Evolutionary conservation across 2,329 filamentous ascomycete species (phyloP).

Genomic region (Lachnellula arida): DNA sequence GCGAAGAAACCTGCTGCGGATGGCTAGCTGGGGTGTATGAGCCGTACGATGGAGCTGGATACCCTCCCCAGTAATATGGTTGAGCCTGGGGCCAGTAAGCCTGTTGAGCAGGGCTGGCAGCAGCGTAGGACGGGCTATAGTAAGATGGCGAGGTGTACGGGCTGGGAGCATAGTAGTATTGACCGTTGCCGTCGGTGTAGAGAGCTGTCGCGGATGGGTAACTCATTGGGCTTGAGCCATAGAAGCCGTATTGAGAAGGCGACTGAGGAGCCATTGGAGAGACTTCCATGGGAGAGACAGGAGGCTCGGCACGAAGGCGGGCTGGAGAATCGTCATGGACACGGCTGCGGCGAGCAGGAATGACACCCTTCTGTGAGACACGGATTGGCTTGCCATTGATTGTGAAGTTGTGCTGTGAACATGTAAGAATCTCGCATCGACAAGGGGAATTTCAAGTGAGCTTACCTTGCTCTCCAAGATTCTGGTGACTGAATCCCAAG

Average conservation of each 20-base stretch:
- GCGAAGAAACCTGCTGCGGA: conserved; percentile 3
- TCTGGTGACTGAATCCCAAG: conserved; percentile 17
- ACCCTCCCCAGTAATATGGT: conserved; percentile 12
- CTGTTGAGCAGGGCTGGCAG: conserved; percentile 15
- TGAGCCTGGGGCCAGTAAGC: neutral
- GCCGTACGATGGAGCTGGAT: conserved; percentile 11
- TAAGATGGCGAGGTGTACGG: conserved; percentile 12
- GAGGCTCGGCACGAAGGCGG: conserved; percentile 8
- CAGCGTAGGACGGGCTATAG: conserved; percentile 10
- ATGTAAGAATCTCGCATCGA: neutral
- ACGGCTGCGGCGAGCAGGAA: conserved; percentile 16
- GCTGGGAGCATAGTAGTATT: conserved; percentile 14
- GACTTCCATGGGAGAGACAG: conserved; percentile 12
- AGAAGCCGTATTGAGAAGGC: conserved; percentile 1
- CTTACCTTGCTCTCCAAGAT: conserved; percentile 24
- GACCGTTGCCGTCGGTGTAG: conserved; percentile 18
- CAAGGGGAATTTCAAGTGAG: neutral
- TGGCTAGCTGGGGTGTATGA: conserved; percentile 2
- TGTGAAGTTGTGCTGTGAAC: conserved; percentile 20
- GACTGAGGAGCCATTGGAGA: conserved; percentile 12
- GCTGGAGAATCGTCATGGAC: conserved; percentile 14
- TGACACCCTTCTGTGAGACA: conserved; percentile 27
- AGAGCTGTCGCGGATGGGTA: conserved; percentile 1
- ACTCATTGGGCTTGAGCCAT: conserved; percentile 4
- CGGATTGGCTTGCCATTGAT: conserved; percentile 25